A percentile compares a stretch with the other conserved stretches of the same genome.
Evolutionary conservation across 306 rosid species (phyloP).

Genomic region (Sindora glabra): DNA sequence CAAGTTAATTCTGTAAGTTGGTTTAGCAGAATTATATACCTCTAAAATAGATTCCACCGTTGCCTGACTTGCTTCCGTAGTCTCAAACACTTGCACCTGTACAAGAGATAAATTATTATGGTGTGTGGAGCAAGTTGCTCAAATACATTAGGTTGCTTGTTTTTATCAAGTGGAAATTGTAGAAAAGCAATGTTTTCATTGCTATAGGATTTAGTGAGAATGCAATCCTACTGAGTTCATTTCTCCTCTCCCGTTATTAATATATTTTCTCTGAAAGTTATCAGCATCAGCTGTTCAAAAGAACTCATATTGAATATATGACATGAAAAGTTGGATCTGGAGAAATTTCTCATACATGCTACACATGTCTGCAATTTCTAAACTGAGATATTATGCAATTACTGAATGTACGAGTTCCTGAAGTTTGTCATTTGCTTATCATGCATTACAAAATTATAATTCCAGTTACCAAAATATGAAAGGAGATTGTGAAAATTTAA

Average conservation of each 20-base stretch:
- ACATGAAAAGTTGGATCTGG: too few relatives aligned
- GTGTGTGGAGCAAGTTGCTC: not conserved
- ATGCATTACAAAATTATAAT: not conserved
- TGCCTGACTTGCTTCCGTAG: not conserved
- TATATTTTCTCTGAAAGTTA: not conserved
- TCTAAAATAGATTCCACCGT: not conserved
- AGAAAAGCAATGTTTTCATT: not conserved
- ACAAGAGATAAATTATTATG: not conserved
- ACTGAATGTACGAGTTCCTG: not conserved
- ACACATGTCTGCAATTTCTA: too few relatives aligned
- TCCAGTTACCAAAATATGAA: not conserved
- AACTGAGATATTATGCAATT: too few relatives aligned
- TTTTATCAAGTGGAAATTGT: not conserved
- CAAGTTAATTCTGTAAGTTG: not conserved
- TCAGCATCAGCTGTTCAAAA: not conserved
- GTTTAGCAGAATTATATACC: not conserved
- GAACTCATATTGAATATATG: not conserved
- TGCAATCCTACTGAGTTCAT: not conserved
- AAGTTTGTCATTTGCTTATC: not conserved
- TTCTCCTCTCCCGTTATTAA: not conserved
- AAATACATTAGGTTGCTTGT: not conserved
- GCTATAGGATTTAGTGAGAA: not conserved
- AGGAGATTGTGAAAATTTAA: not conserved
- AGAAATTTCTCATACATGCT: too few relatives aligned
- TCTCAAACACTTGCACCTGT: constrained; percentile 19